Conservation (phyloP, 2,329 filamentous ascomycete species). For the Cercospora sp. region DNA sequence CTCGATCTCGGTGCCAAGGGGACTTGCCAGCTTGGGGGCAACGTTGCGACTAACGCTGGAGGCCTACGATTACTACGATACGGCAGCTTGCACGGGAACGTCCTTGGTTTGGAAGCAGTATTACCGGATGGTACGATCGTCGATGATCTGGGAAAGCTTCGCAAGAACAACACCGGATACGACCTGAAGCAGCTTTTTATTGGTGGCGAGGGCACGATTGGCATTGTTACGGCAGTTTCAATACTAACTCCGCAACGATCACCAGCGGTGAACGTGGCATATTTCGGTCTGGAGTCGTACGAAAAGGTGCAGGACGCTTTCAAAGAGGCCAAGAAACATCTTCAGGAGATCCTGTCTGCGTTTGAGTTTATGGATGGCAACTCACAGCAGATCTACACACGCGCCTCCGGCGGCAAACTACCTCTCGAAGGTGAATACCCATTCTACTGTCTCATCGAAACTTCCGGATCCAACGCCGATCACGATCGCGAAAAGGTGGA, state of each 20-base stretch:
- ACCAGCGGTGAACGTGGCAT: slow-evolving; percentile 88
- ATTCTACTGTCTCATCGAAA: slow-evolving; percentile 97
- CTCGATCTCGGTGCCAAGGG: slow-evolving; percentile 97
- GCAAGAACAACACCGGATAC: slow-evolving; percentile 99
- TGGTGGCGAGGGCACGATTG: slow-evolving; percentile 90
- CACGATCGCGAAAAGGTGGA: slow-evolving; percentile 92
- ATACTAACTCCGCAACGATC: slow-evolving; percentile 86
- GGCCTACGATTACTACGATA: slow-evolving; percentile 87
- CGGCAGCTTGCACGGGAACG: slow-evolving; percentile 88
- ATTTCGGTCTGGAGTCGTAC: slow-evolving; percentile 87
- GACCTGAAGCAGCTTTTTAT: slow-evolving; percentile 97
- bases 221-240: slow-evolving; percentile 86
- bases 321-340: slow-evolving; percentile 81
- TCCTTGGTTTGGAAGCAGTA: slow-evolving; percentile 90
- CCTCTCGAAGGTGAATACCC: slow-evolving; percentile 82
- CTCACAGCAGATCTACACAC: slow-evolving; percentile 74
- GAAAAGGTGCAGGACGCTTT: slow-evolving; percentile 86
- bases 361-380: slow-evolving; percentile 95
- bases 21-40: slow-evolving; percentile 93
- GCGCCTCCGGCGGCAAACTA: slow-evolving; percentile 71
- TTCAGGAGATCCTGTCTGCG: slow-evolving; percentile 92
- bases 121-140: slow-evolving; percentile 90
- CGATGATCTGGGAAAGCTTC: slow-evolving; percentile 79
- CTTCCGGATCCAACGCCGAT: slow-evolving; percentile 88
- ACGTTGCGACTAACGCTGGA: slow-evolving; percentile 93